Conservation (phyloP, 208 protist species). For the Plasmodiophora brassicae region DNA sequence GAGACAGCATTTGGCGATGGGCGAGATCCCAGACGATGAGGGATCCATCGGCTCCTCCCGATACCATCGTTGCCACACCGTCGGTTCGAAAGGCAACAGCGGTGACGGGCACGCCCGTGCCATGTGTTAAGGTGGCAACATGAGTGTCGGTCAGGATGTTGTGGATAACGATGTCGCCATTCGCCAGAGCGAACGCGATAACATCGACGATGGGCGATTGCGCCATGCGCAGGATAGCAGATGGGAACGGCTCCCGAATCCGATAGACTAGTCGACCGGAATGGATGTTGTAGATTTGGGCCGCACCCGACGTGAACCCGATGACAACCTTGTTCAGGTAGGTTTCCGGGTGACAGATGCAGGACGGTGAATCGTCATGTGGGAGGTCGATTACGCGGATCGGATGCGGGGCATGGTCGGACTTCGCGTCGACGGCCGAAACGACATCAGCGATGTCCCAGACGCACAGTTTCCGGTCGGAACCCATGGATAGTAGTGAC, state of each 20-base stretch:
- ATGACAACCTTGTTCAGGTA: slow-evolving; percentile 14
- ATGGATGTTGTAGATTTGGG: neutral
- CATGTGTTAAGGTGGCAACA: neutral
- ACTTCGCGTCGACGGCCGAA: neutral
- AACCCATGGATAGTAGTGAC: neutral
- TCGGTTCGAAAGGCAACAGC: neutral
- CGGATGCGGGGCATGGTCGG: neutral
- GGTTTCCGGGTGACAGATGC: neutral
- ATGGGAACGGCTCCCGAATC: neutral
- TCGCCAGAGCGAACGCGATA: neutral
- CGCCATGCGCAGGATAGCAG: neutral
- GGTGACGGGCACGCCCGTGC: neutral
- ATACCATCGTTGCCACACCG: neutral
- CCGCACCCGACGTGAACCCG: neutral
- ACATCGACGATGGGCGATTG: slow-evolving; percentile 2
- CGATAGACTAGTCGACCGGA: neutral
- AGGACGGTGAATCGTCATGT: neutral
- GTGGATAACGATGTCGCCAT: neutral
- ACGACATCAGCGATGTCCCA: too few species aligned
- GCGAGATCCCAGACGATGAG: neutral
- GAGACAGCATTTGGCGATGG: neutral
- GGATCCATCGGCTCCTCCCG: neutral
- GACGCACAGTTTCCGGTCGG: neutral
- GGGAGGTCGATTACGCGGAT: neutral
- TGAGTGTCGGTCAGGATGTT: neutral